Base-by-base conservation (phyloP, 2,329 filamentous ascomycete genomes). In the Colletotrichum godetiae region DNA sequence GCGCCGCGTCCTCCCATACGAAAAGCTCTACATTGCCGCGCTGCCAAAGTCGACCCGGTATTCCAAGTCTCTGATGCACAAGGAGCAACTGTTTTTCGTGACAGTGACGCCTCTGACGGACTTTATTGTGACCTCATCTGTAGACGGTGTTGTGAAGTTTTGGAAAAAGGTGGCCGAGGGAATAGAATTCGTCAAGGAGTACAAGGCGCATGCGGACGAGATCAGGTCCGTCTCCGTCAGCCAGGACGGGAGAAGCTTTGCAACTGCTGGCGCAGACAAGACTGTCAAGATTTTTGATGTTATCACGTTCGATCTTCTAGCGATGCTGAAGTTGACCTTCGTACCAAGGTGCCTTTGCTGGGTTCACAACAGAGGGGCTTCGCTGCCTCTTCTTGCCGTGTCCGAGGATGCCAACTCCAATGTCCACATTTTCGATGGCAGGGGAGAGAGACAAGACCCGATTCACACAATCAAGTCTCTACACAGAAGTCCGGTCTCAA, bases 111-210 rank as follows among this genome's bases (percentile, higher is more conserved):
- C 95, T 0, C 86, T 93, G 73, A 98, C 96, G 73, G 97, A 98
- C 77, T 99, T 99, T 80, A 87, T 99, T 49, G 97, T 99, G 75
- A 99, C 97, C 1, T 94, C 94, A 74, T 98, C 97, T 0, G 86
- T 94, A 56, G 97, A 99, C 80, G 97, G 97, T n/a, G 93, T 96
- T 0, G 96, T 98, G 77, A 99, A 99, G 83, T 99, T 99, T 82
- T 99, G 97, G 97, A 99, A 99, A 86, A 99, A 99, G 85, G 90
- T 94, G 76, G 92, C 91, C 1, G 92, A 94, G 42, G 94, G 94
- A 0, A 94, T 99, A 72, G 97, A 99, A 84, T 99, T 99, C 80
- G 96, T 98, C 66, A 99, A 99, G 84, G 95, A 99, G 84, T 99
- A 98, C 85, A 93, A 92, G 80, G 95, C 97, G 8, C 97, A 99